A percentile compares a stretch with the other conserved stretches of the same genome.
Conservation (phyloP, 768 basidiomycete genomes). For the Lactarius evosmus region DNA sequence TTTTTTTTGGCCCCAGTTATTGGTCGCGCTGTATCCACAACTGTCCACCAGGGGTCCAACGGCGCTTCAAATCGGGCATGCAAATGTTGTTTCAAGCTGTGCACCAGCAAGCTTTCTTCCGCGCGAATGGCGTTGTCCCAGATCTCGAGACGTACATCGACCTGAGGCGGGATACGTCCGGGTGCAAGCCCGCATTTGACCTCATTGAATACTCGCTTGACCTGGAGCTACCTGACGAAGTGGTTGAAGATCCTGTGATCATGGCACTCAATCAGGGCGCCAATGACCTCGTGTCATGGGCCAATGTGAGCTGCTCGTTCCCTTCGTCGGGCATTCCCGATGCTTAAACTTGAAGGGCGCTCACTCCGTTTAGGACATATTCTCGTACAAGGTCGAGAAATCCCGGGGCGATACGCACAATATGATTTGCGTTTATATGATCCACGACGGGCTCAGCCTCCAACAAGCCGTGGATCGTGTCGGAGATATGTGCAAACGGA, state of each 20-base stretch:
- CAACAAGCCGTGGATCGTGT: slow-evolving; percentile 76
- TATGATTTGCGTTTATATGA: slow-evolving; percentile 78
- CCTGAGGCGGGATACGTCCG: slow-evolving; percentile 75
- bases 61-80: slow-evolving; percentile 75
- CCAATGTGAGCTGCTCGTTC: slow-evolving; percentile 60
- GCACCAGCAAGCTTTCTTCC: slow-evolving; percentile 68
- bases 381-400: slow-evolving; percentile 84
- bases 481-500: slow-evolving; percentile 67
- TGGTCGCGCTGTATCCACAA: slow-evolving; percentile 62
- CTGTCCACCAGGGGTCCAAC: slow-evolving; percentile 61
- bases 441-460: slow-evolving; percentile 64
- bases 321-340: slow-evolving; percentile 18
- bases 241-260: slow-evolving; percentile 72
- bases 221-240: slow-evolving; percentile 75
- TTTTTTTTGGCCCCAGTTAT: slow-evolving; percentile 58
- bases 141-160: slow-evolving; percentile 80
- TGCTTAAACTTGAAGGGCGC: slow-evolving; percentile 19
- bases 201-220: slow-evolving; percentile 80
- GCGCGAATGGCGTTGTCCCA: slow-evolving; percentile 56
- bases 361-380: slow-evolving; percentile 55
- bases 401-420: slow-evolving; percentile 80
- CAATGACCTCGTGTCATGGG: slow-evolving; percentile 84
- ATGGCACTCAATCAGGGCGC: slow-evolving; percentile 66
- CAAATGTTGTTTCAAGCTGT: slow-evolving; percentile 80
- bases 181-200: slow-evolving; percentile 79